Conservation (phyloP, 2,329 filamentous ascomycete species). For the Tolypocladium endophyticum region DNA sequence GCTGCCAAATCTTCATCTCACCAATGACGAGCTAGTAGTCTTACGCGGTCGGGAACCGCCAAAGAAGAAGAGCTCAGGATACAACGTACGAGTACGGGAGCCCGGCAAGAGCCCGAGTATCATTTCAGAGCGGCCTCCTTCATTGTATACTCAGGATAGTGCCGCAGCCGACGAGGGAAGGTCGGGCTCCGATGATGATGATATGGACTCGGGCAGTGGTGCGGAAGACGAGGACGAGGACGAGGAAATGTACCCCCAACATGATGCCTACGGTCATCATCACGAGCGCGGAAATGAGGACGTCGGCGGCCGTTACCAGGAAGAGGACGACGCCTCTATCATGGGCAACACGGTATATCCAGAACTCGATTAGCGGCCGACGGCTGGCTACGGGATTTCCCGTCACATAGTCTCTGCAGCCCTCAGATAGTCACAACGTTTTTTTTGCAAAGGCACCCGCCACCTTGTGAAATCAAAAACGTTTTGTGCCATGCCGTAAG, state of each 20-base stretch:
- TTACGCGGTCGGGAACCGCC: conserved; percentile 22
- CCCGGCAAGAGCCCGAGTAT: conserved; percentile 9
- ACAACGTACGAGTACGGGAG: conserved; percentile 20
- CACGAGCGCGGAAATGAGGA: conserved; percentile 17
- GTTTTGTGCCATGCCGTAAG: background rate
- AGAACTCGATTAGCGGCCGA: conserved; percentile 6
- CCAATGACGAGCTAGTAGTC: conserved; percentile 22
- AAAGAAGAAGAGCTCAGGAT: conserved; percentile 25
- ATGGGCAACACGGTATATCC: conserved; percentile 5
- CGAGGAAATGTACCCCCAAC: background rate
- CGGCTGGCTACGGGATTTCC: background rate
- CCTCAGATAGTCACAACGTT: too few relatives aligned
- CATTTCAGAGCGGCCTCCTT: conserved; percentile 7
- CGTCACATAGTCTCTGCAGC: background rate
- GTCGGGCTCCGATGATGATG: conserved; percentile 8
- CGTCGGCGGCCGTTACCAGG: conserved; percentile 9
- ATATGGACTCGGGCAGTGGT: conserved; percentile 14
- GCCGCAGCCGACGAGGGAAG: background rate
- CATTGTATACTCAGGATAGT: conserved; percentile 10
- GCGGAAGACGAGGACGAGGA: conserved; percentile 5
- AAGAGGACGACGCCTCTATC: conserved; percentile 4
- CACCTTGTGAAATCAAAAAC: background rate
- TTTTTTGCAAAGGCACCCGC: too few relatives aligned
- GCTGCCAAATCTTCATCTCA: conserved; percentile 22
- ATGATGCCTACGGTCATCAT: conserved; percentile 13